Evolutionary conservation across 2,329 filamentous ascomycete genomes (phyloP), one percentile per base, ranked within the genome.

Genomic region (Alternaria novae-zelandiae): DNA sequence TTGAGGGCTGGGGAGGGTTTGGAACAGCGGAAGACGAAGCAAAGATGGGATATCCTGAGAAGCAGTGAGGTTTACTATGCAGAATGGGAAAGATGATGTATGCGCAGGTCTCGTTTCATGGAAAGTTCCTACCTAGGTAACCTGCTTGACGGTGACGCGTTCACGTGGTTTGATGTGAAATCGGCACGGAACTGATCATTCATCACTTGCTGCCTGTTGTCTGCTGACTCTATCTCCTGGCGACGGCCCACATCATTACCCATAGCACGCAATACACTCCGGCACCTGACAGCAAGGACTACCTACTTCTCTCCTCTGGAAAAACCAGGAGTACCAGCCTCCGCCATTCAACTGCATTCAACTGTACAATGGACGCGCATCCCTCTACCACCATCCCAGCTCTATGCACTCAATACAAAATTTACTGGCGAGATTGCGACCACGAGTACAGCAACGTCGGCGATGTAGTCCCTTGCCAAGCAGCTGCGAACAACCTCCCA

Each of bases 1-100:
- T 94, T 74, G 79, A 87, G 43, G 89, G 89, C 0, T 95, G 92
- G 92, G 83, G 82, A 58, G 83, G 83, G 0, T 84, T 84, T 73
- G 80, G 74, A 12, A 64, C 70, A 1, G 67, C 54, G 17, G 72
- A 68, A 30, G 74, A 76, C 63, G 72, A 71, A 53, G 65, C 62
- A 30, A 68, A 58, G 32, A 63, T 72, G 59, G 68, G 64, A 7
- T 76, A 78, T 50, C 72, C 72, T 13, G 57, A 51, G 32, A 61
- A 57, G 53, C 61, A 63, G 51, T 60, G 36, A 43, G n/a, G 5
- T 20, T 15, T n/a, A 32, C 8, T n/a, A 55, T 28, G 4, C 28
- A 23, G 1, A 1, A 36, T 15, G 13, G 21, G 8, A 21, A 21
- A 13, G 28, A n/a, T 25, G 10, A 23, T 53, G 17, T 23, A 36